Conservation (phyloP, 345 rosid species). For the Punica granatum region DNA sequence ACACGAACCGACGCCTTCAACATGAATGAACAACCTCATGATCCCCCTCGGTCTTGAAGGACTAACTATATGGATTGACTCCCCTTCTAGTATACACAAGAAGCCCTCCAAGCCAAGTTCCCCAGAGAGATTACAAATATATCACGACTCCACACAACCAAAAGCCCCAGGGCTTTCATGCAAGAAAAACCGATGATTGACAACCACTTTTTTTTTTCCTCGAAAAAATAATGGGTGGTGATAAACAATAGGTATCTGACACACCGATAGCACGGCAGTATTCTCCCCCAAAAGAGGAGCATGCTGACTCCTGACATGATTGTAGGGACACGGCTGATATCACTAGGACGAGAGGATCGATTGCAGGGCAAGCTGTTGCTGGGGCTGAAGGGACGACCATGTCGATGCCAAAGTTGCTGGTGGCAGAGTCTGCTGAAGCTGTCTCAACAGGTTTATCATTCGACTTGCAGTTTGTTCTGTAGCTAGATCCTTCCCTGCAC, state of each 20-base stretch:
- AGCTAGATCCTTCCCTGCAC: slow-evolving; percentile 82
- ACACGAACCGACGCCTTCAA: not conserved
- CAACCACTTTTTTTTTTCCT: slow-evolving; percentile 13
- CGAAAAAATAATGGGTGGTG: slow-evolving; percentile 26
- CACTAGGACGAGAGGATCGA: slow-evolving; percentile 72
- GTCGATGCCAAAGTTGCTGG: slow-evolving; percentile 86
- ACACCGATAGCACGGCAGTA: slow-evolving; percentile 20
- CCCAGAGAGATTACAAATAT: too few species aligned
- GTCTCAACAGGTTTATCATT: slow-evolving; percentile 78
- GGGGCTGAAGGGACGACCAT: slow-evolving; percentile 87
- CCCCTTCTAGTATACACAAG: not conserved
- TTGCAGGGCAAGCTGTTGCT: slow-evolving; percentile 89
- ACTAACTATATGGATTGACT: not conserved
- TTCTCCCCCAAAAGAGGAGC: slow-evolving; percentile 10
- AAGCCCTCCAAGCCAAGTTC: not conserved
- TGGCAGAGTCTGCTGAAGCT: slow-evolving; percentile 91
- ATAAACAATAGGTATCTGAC: slow-evolving; percentile 20
- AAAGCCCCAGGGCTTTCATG: slow-evolving; percentile 11
- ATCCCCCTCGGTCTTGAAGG: not conserved
- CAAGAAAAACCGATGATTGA: slow-evolving; percentile 17
- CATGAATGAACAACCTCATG: not conserved
- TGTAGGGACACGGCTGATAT: not conserved
- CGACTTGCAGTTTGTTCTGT: slow-evolving; percentile 74
- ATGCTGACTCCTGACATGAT: slow-evolving; percentile 1
- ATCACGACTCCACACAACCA: not conserved